Percentiles rank a stretch among this genome's conserved stretches.
Evolutionary conservation across 768 basidiomycete genomes (phyloP).

Genomic region (Trametes cubensis): DNA sequence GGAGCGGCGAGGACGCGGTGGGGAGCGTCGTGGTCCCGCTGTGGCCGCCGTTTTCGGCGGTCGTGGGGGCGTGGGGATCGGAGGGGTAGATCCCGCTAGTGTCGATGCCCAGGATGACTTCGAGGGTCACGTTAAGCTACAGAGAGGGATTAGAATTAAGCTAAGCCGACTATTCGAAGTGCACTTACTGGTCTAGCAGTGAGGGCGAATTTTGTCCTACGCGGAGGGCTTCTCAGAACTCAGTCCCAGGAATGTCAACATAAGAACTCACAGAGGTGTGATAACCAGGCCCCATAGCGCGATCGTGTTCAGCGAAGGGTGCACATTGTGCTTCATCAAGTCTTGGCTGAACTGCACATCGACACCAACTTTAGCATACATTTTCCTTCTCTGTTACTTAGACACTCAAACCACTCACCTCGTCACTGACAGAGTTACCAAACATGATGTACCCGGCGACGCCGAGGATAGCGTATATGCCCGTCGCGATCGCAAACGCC

Average conservation of each 20-base stretch:
- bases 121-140: constrained; percentile 81
- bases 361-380: background rate
- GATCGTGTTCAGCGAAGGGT: constrained; percentile 66
- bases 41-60: background rate
- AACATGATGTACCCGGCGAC: constrained; percentile 91
- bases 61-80: constrained; percentile 30
- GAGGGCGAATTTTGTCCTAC: constrained; percentile 85
- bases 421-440: constrained; percentile 75
- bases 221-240: constrained; percentile 11
- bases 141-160: no score
- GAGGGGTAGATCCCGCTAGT: constrained; percentile 25
- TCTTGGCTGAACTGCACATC: constrained; percentile 74
- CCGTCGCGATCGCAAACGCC: constrained; percentile 65
- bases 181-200: constrained; percentile 73
- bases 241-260: no score
- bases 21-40: constrained; percentile 3
- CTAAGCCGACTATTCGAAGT: no score
- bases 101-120: constrained; percentile 74
- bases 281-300: constrained; percentile 88
- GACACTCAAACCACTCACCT: constrained; percentile 51
- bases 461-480: constrained; percentile 27
- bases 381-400: background rate
- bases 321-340: constrained; percentile 71
- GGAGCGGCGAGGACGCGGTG: constrained; percentile 20
- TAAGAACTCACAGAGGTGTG: constrained; percentile 62